Percentiles rank a stretch among this genome's conserved stretches.
These are phyloP conservation scores for Mortierella sp. DNA, from an alignment of 371 early-diverging fungal species.

Conservation along the genomic window DNA sequence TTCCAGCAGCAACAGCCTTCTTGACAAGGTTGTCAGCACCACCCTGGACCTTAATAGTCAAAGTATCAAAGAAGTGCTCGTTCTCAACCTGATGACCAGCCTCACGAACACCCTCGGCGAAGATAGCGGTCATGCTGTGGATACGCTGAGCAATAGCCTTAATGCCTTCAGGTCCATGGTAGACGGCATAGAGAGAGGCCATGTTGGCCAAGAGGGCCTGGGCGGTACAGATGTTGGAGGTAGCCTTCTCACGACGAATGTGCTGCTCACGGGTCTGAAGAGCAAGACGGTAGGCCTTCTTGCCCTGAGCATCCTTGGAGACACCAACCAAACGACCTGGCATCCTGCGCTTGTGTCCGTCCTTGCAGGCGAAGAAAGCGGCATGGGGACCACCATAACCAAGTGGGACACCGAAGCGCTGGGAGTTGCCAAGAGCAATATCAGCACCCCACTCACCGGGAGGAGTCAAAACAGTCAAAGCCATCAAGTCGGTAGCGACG, in stretches of 20 bases:
- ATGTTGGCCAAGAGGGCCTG: conserved; percentile 94
- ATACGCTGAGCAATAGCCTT: conserved; percentile 90
- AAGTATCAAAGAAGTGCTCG: conserved; percentile 93
- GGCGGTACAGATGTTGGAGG: conserved; percentile 98
- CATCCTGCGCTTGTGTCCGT: conserved; percentile 92
- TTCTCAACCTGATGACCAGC: conserved; percentile 84
- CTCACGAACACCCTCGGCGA: conserved; percentile 78
- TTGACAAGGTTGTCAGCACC: conserved; percentile 68
- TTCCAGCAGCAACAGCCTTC: conserved; percentile 78
- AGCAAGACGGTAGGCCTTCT: conserved; percentile 92
- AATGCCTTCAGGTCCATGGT: conserved; percentile 96
- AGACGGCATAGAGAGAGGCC: conserved; percentile 96
- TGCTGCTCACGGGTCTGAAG: conserved; percentile 98
- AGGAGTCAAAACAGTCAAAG: conserved; percentile 90
- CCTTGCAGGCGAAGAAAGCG: conserved; percentile 95
- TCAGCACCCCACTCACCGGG: conserved; percentile 97
- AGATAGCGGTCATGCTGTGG: conserved; percentile 84
- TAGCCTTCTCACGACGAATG: conserved; percentile 98
- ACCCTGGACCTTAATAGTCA: conserved; percentile 79
- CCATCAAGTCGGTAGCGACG: conserved; percentile 93
- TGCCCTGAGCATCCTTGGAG: conserved; percentile 90
- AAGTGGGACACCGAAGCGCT: conserved; percentile 97
- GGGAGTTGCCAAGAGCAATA: conserved; percentile 95
- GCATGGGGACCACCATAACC: conserved; percentile 99
- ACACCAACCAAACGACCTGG: conserved; percentile 97